Evolutionary conservation across 208 protist genomes (phyloP), one percentile per base, ranked within the genome.

Genomic region (Trypanosoma conorhini): DNA sequence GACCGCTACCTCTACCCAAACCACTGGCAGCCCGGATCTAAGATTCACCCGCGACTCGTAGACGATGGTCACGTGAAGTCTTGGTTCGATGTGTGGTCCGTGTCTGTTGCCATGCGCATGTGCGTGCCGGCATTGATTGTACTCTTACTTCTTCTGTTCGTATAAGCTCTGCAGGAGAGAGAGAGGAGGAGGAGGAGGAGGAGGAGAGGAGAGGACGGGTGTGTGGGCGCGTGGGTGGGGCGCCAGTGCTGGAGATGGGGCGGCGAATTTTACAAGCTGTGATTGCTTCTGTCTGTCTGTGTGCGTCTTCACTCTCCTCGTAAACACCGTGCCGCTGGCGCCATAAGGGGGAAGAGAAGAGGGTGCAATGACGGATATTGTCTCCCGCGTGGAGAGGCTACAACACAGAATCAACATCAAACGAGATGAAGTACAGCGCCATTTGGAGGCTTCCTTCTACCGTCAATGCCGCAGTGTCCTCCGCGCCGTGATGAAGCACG

Each of bases 1-100:
- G 80, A 80, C 50, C 72, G 80, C 42, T 93, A 87, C 58, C 73
- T 93, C 22, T 95, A 95, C 61, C 86, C 86, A 10, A 95, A 95
- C 51, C 84, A 92, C 58, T 95, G 90, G 88, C 74, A 85, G 22
- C 82, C 78, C 17, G 82, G 86, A 24, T 68, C 62, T 15, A 60
- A 66, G 61, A 3, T 65, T 28, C 57, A 33, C 28, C 62, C 74
- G 15, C 66, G 40, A 65, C 72, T 77, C 38, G 65, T 77, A 21
- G 64, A 77, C 40, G 72, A 71, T 46, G 72, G 72, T 4, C 44
- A 70, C 30, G 33, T 58, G 57, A 3, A 48, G 17, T 67, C 72
- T 33, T 77, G 72, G 72, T 56, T 77, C 10, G 51, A 46, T 33
- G 22, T 40, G 59, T 77, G 55, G 63, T 26, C 52, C n/a, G 33